Base-by-base conservation (phyloP, 371 early-diverging fungal genomes). In the Mucor racemosus region DNA sequence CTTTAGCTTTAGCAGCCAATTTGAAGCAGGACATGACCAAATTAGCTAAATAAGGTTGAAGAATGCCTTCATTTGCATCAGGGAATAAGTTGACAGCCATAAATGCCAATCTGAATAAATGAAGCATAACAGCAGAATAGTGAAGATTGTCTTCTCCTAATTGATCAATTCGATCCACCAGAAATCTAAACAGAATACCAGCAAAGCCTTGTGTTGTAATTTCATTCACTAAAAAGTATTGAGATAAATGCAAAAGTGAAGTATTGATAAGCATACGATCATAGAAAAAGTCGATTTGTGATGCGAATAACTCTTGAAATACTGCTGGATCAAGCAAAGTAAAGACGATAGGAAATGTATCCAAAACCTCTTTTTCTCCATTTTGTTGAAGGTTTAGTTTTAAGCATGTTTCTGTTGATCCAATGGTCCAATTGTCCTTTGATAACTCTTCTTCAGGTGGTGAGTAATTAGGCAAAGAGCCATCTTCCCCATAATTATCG, bases 21-120 rank as follows among this genome's bases (percentile, higher is more conserved):
- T 95, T 92, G 77, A 99, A 88, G 50, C 92, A 95, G 34, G 91
- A 87, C 81, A 90, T 90, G 65, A 99, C 97, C 54, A 99, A 89
- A 39, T 88, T 88, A 50, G 89, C 90, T 6, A 98, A 80, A 67
- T 98, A 95, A 7, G 96, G 97, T 58, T 94, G 93, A 31, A 98
- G 81, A 13, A 97, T 92, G 3, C 77, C 74, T 72, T 99, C 99
- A 79, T 96, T 97, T 15, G 90, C 80, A 36, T 95, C 94, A 0
- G 99, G 99, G 73, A 95, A 97, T 31, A 92, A 73, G 19, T 94
- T 93, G 26, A 99, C 90, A 13, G 99, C 93, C 92, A 96, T 90
- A 71, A 98, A 99, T 0, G 95, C 88, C 9, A 97, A 79, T 71
- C 96, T 94, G 86, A 97, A 98, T 26, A 97, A 79, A 33, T 96